phyloP scores from a whole-genome alignment of 2,329 filamentous ascomycete genomes.

The Diaporthe aspalathi region DNA sequence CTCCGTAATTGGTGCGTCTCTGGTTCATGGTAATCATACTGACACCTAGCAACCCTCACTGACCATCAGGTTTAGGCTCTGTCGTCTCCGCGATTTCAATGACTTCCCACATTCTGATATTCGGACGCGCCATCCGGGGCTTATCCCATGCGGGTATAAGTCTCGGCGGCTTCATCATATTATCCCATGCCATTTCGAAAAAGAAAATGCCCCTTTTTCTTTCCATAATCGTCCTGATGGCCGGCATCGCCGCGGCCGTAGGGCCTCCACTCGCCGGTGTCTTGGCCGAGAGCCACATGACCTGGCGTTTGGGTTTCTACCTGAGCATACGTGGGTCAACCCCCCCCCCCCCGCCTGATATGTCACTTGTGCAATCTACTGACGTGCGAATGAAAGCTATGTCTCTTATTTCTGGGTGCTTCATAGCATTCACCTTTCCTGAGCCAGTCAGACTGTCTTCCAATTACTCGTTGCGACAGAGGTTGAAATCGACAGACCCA shows the following conservation, averaged over 20 bases:
- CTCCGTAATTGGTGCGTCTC: background rate
- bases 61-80: background rate
- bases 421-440: background rate
- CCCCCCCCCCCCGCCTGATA: accelerated
- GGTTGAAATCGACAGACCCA: constrained; percentile 3
- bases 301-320: background rate
- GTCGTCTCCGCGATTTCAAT: background rate
- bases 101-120: background rate
- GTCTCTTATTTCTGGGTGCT: background rate
- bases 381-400: background rate
- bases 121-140: constrained; percentile 12
- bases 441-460: background rate
- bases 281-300: background rate
- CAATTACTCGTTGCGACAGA: background rate
- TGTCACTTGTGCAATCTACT: background rate
- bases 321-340: background rate
- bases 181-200: background rate
- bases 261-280: background rate
- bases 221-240: background rate
- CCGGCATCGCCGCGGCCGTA: background rate
- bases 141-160: background rate
- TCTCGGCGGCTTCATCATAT: background rate
- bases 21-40: no score
- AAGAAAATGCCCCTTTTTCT: constrained; percentile 10
- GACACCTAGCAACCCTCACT: accelerated